A percentile compares a stretch with the other conserved stretches of the same genome.
Evolutionary conservation across 495 filamentous ascomycete genomes (phyloP).

Genomic region (Annulohypoxylon moriforme): DNA sequence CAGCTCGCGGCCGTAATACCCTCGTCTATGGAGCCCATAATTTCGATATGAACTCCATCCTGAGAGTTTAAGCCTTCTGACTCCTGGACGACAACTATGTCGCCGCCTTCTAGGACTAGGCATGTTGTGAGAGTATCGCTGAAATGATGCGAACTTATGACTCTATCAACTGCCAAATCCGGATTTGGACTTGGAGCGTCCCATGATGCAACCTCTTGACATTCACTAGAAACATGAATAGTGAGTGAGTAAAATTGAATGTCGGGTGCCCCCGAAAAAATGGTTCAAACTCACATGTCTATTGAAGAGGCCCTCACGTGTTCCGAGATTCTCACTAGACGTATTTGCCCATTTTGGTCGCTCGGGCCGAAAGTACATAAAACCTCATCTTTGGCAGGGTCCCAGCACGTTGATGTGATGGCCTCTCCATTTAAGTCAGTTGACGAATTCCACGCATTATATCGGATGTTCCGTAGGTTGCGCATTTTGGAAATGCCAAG

Average conservation of each 20-base stretch:
- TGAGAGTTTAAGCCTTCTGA: slow-evolving; percentile 64
- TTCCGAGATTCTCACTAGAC: slow-evolving; percentile 68
- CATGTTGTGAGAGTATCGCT: slow-evolving; percentile 79
- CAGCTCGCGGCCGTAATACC: slow-evolving; percentile 90
- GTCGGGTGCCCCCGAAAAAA: slow-evolving; percentile 24
- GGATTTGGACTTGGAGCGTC: slow-evolving; percentile 80
- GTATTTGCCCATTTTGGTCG: slow-evolving; percentile 68
- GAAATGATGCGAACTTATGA: slow-evolving; percentile 85
- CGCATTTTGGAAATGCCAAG: slow-evolving; percentile 67
- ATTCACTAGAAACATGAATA: slow-evolving; percentile 41
- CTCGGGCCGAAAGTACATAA: slow-evolving; percentile 82
- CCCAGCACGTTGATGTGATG: slow-evolving; percentile 81
- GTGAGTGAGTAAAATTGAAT: slow-evolving; percentile 25
- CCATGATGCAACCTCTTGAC: slow-evolving; percentile 80
- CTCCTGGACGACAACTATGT: slow-evolving; percentile 87
- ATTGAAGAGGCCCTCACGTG: slow-evolving; percentile 51
- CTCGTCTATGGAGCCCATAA: slow-evolving; percentile 90
- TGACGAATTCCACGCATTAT: slow-evolving; percentile 67
- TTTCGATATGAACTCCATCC: slow-evolving; percentile 77
- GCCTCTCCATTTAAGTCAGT: slow-evolving; percentile 46
- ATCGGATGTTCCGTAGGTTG: slow-evolving; percentile 79
- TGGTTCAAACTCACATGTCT: slow-evolving; percentile 57
- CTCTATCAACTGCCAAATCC: slow-evolving; percentile 73
- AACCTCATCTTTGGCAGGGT: slow-evolving; percentile 74
- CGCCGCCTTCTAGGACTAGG: slow-evolving; percentile 87